phyloP scores from a whole-genome alignment of 495 filamentous ascomycete species.

The Neurospora sp. region DNA sequence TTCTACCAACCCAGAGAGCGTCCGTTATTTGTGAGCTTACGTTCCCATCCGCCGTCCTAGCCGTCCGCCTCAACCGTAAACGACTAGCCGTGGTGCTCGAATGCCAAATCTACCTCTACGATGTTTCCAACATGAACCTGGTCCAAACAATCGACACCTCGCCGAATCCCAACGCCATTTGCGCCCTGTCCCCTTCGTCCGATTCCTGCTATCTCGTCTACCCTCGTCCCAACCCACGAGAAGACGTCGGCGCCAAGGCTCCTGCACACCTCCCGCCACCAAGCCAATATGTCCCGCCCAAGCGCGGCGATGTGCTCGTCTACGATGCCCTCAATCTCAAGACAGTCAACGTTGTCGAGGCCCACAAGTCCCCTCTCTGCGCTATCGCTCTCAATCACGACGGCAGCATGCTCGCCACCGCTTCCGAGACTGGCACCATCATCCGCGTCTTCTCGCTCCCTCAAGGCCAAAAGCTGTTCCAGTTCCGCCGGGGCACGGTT shows the following conservation, averaged over 20 bases:
- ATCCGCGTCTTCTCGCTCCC: conserved; percentile 91
- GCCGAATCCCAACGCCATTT: conserved; percentile 84
- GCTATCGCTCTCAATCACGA: conserved; percentile 85
- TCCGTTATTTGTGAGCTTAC: conserved; percentile 98
- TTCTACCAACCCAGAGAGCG: conserved; percentile 49
- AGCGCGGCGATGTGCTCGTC: conserved; percentile 84
- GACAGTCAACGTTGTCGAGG: conserved; percentile 87
- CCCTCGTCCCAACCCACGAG: conserved; percentile 72
- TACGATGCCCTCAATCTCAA: conserved; percentile 81
- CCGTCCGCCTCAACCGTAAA: conserved; percentile 88
- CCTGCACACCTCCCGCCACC: conserved; percentile 82
- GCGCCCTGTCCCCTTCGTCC: conserved; percentile 86
- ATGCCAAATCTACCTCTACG: conserved; percentile 93
- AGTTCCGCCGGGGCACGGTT: conserved; percentile 90
- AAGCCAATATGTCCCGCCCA: conserved; percentile 63
- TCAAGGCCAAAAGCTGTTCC: conserved; percentile 79
- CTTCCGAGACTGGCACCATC: conserved; percentile 95
- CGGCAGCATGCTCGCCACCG: conserved; percentile 86
- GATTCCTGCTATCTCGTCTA: conserved; percentile 92
- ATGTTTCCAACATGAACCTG: conserved; percentile 95
- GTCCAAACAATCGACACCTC: conserved; percentile 85
- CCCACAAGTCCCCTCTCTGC: conserved; percentile 85
- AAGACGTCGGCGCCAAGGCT: conserved; percentile 43
- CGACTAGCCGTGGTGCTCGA: conserved; percentile 87
- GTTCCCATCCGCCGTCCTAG: conserved; percentile 87